Percentiles rank a stretch among this genome's conserved stretches.
Conservation (phyloP, 305 asterid genomes). For the Coffea humblotiana region DNA sequence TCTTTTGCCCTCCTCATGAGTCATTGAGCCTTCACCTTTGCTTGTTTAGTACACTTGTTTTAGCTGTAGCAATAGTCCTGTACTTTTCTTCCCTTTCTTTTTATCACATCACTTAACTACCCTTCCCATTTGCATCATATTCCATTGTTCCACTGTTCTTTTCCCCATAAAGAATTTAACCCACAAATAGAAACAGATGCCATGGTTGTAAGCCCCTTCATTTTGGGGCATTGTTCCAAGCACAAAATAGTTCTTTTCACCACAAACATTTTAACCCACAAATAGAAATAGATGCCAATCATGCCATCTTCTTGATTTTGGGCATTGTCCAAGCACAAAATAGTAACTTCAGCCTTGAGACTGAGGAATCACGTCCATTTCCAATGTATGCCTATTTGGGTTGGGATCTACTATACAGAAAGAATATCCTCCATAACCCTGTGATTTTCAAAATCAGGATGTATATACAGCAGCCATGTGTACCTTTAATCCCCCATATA, state of each 20-base stretch:
- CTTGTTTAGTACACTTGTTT: constrained; percentile 41
- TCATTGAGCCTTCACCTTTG: constrained; percentile 23
- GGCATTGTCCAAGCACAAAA: constrained; percentile 16
- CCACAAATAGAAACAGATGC: constrained; percentile 34
- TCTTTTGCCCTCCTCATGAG: neutral
- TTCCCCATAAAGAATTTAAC: constrained; percentile 35
- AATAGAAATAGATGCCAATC: constrained; percentile 27
- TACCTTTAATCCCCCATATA: too few relatives aligned
- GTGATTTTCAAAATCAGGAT: too few relatives aligned
- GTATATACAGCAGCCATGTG: too few relatives aligned
- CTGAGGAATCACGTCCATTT: neutral
- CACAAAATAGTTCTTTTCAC: constrained; percentile 30
- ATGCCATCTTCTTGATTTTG: neutral
- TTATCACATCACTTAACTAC: constrained; percentile 21
- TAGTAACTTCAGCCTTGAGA: neutral
- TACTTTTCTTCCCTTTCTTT: neutral
- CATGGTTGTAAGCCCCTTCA: constrained; percentile 14
- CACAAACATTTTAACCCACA: constrained; percentile 32
- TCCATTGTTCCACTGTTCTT: constrained; percentile 36
- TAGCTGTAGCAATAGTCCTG: too few relatives aligned
- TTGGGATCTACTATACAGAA: too few relatives aligned
- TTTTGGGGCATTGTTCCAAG: constrained; percentile 19
- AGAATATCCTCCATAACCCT: too few relatives aligned
- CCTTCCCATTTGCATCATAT: constrained; percentile 5
- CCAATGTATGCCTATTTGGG: too few relatives aligned